phyloP scores from a whole-genome alignment of 2,329 filamentous ascomycete species.

The Nakataea oryzae region DNA sequence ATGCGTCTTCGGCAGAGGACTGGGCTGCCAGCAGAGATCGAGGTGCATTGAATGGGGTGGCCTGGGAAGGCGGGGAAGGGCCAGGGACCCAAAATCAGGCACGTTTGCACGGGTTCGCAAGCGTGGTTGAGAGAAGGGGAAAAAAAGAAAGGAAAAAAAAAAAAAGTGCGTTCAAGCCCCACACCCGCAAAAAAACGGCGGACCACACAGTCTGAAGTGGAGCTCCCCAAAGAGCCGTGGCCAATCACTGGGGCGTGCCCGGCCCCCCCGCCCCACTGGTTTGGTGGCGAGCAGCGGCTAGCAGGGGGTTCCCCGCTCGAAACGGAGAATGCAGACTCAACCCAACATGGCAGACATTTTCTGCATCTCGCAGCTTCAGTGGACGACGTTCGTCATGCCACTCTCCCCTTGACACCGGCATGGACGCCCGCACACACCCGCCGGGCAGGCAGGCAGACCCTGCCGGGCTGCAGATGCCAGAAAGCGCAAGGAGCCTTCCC shows the following conservation, averaged over 20 bases:
- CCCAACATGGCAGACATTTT: background rate
- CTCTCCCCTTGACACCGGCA: background rate
- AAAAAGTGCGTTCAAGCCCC: background rate
- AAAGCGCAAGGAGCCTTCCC: background rate
- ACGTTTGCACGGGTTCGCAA: background rate
- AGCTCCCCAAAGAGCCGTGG: background rate
- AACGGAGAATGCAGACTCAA: background rate
- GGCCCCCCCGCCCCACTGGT: background rate
- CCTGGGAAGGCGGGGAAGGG: background rate
- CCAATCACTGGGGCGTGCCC: background rate
- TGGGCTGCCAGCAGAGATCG: background rate
- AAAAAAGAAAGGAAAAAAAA: background rate
- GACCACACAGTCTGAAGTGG: too few relatives aligned
- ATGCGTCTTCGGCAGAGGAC: background rate
- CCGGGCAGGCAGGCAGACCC: background rate
- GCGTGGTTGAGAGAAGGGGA: background rate
- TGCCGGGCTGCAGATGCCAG: background rate
- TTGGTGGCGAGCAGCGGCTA: background rate
- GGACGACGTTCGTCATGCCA: background rate
- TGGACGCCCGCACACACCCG: background rate
- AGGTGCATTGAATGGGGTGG: background rate
- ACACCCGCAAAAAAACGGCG: background rate
- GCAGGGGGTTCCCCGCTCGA: background rate
- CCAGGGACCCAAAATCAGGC: background rate
- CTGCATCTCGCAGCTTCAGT: background rate